Conservation (phyloP, 2,329 filamentous ascomycete species). For the Diaporthe caulivora region DNA sequence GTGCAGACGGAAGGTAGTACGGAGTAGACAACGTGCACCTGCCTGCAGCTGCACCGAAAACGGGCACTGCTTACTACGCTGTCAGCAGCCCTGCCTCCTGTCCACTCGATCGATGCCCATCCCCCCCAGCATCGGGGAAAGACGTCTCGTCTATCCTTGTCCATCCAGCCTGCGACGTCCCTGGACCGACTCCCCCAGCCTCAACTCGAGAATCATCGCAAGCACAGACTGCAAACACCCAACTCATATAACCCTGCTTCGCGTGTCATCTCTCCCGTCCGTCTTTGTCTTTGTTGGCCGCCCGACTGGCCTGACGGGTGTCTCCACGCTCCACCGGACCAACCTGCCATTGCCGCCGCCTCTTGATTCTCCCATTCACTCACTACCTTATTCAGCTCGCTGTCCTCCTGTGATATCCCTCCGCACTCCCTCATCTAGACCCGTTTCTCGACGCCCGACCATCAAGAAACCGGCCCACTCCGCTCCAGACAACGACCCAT, state of each 20-base stretch:
- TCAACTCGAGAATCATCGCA: conserved; percentile 14
- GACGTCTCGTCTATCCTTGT: conserved; percentile 22
- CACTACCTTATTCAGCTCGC: not conserved
- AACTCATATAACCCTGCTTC: conserved; percentile 3
- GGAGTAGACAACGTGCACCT: not conserved
- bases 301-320: not conserved
- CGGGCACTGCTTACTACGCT: no score
- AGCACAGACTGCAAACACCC: conserved; percentile 11
- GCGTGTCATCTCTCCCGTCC: not conserved
- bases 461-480: not conserved
- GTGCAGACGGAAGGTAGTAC: no score
- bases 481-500: not conserved
- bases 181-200: conserved; percentile 4
- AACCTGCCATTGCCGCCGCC: conserved; percentile 4
- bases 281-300: conserved; percentile 20
- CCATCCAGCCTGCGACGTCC: conserved; percentile 3
- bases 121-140: conserved; percentile 14
- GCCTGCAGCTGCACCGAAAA: not conserved
- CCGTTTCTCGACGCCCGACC: not conserved
- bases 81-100: conserved; percentile 14
- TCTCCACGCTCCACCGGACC: conserved; percentile 12
- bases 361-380: conserved; percentile 1
- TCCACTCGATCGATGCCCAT: not conserved
- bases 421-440: not conserved
- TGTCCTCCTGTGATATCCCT: conserved; percentile 10